Percentiles rank a stretch among this genome's conserved stretches.
Conservation (phyloP, 1,284 basidiomycete genomes). For the Gymnopus androsaceus region DNA sequence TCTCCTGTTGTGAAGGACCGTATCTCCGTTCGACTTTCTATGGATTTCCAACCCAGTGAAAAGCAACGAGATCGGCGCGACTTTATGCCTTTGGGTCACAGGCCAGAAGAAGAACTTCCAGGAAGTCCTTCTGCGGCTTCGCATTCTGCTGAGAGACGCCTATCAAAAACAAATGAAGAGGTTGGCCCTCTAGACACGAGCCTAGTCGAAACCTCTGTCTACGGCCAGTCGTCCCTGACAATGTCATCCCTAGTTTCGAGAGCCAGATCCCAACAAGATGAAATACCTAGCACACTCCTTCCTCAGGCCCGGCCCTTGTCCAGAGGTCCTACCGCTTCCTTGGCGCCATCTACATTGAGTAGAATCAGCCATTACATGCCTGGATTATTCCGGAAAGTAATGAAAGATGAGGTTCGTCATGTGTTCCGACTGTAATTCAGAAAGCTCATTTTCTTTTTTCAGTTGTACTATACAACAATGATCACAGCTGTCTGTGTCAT, state of each 20-base stretch:
- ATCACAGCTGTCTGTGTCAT: slow-evolving; percentile 53
- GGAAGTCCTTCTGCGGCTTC: background rate
- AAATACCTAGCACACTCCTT: too few relatives aligned
- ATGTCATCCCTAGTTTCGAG: background rate
- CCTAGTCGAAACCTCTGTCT: background rate
- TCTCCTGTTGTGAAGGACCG: slow-evolving; percentile 55
- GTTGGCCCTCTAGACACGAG: too few relatives aligned
- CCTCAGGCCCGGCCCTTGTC: background rate
- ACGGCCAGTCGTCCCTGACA: background rate
- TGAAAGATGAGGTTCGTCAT: slow-evolving; percentile 60
- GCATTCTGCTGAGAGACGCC: background rate
- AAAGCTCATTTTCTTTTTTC: slow-evolving; percentile 14
- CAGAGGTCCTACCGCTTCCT: slow-evolving; percentile 20
- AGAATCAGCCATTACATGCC: slow-evolving; percentile 52
- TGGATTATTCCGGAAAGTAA: slow-evolving; percentile 52
- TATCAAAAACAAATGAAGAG: too few relatives aligned
- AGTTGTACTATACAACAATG: slow-evolving; percentile 61
- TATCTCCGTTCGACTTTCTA: slow-evolving; percentile 53
- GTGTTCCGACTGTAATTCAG: background rate
- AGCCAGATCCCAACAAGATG: too few relatives aligned
- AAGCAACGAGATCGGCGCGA: slow-evolving; percentile 59
- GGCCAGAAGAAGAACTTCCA: background rate
- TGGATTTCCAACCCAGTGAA: slow-evolving; percentile 39
- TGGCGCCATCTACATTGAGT: slow-evolving; percentile 43
- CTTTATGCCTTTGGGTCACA: slow-evolving; percentile 35